Evolutionary conservation across 441 rosid species (phyloP), one percentile per base, ranked within the genome.

Genomic region (Rhodomyrtus psidioides): DNA sequence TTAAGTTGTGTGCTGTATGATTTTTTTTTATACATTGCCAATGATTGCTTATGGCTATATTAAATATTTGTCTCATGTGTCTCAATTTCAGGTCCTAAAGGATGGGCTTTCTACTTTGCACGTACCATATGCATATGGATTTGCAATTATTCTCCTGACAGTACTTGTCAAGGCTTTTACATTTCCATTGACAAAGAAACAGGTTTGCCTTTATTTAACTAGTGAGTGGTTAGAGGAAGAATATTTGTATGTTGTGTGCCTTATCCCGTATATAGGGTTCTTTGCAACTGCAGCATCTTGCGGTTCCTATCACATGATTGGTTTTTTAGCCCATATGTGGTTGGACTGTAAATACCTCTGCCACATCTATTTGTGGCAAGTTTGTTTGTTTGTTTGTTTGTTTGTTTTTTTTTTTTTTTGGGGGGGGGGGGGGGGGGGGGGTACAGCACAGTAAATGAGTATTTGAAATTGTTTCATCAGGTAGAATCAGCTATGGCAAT

Each of bases 401-500:
- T n/a, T n/a, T n/a, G n/a, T n/a, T 9, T 7, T 24, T n/a, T 83
- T 6, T 49, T 27, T 6, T 39, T n/a, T n/a, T n/a, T n/a, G n/a
- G n/a, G n/a, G n/a, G n/a, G n/a, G n/a, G n/a, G n/a, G n/a, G n/a
- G n/a, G n/a, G n/a, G n/a, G n/a, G n/a, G n/a, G n/a, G n/a, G 76
- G 2, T 82, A 42, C 83, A 51, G 76, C 57, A 54, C 51, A 86
- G 57, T 59, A 49, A 82, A 42, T 85, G 83, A 51, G 57, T 57
- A 28, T 59, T 82, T 62, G 54, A 74, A 74, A 84, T 89, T 86
- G 83, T 81, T 76, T 51, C 12, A 12, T 27, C 89, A 96, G 99
- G 97, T 96, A 51, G 98, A 97, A 89, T 97, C 99, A 88, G 91
- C 95, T 24, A 95, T 95, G 96, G 95, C 99, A 81, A 96, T 95